Percentiles rank a stretch among this genome's conserved stretches.
Conservation (phyloP, 495 filamentous ascomycete species). For the Neurospora sp. region DNA sequence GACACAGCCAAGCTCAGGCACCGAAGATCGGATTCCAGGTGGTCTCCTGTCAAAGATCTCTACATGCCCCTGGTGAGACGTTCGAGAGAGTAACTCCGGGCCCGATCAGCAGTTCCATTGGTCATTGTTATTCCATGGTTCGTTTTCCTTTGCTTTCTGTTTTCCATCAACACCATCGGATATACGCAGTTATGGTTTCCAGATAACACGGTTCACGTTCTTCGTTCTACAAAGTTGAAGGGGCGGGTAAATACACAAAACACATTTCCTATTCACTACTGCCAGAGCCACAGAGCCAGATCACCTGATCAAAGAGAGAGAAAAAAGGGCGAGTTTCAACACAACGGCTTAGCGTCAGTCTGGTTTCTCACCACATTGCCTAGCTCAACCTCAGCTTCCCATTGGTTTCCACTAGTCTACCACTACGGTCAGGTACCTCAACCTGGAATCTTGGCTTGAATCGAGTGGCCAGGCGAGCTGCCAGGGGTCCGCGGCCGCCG, state of each 20-base stretch:
- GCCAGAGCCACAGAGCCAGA: not conserved
- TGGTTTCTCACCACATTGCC: not conserved
- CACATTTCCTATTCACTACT: not conserved
- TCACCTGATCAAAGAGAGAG: not conserved
- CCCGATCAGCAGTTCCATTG: not conserved
- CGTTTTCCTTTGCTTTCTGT: not conserved
- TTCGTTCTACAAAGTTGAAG: not conserved
- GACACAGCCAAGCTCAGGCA: not conserved
- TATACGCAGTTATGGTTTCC: not conserved
- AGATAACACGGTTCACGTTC: not conserved
- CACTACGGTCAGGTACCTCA: not conserved
- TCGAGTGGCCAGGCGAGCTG: not conserved
- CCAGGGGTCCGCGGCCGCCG: not conserved
- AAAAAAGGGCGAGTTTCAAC: not conserved
- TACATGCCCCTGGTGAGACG: not conserved
- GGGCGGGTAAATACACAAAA: not conserved
- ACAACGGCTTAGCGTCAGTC: not conserved
- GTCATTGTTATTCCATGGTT: not conserved
- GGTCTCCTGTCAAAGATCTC: not conserved
- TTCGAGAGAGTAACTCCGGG: not conserved
- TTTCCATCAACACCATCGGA: not conserved
- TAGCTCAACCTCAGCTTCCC: not conserved
- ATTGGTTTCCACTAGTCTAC: not conserved
- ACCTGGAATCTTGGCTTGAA: not conserved
- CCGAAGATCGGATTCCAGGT: not conserved